A percentile compares a stretch with the other conserved stretches of the same genome.
These are phyloP conservation scores for Wallacemonas collosoma DNA, from an alignment of 208 protist genomes.

Conservation along the genomic window DNA sequence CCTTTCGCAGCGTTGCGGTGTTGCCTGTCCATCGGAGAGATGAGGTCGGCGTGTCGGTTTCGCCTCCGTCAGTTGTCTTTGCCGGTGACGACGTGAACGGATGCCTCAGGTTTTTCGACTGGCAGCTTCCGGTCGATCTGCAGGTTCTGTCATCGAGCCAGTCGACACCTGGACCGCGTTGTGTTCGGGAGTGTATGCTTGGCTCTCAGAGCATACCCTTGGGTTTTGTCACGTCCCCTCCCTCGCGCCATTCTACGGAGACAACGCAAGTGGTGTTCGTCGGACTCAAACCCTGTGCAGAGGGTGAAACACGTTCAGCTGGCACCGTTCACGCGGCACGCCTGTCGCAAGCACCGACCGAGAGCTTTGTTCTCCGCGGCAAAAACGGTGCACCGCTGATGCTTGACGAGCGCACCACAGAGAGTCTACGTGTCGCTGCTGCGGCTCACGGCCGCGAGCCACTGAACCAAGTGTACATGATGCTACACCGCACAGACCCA, in stretches of 20 bases:
- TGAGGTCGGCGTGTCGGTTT: neutral
- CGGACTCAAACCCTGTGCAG: neutral
- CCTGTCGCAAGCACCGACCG: too few species aligned
- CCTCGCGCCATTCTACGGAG: neutral
- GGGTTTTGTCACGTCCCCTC: neutral
- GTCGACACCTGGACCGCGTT: neutral
- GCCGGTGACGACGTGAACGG: constrained; percentile 1
- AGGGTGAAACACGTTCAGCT: too few species aligned
- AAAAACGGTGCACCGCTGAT: constrained; percentile 14
- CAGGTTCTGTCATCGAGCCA: neutral
- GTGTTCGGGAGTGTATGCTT: constrained; percentile 17
- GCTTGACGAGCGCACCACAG: neutral
- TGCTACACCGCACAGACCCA: neutral
- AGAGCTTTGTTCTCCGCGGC: neutral
- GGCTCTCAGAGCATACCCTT: constrained; percentile 8
- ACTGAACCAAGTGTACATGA: constrained; percentile 14
- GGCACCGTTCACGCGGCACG: too few species aligned
- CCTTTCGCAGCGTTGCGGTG: neutral
- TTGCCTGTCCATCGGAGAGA: too few species aligned
- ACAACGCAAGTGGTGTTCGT: neutral
- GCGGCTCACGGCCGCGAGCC: neutral
- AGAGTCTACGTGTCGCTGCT: neutral
- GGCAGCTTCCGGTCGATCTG: neutral
- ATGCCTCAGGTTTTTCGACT: constrained; percentile 3
- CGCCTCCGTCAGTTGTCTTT: neutral